A percentile compares a stretch with the other conserved stretches of the same genome.
Conservation (phyloP, 2,329 filamentous ascomycete species). For the Neopestalotiopsis rosae region DNA sequence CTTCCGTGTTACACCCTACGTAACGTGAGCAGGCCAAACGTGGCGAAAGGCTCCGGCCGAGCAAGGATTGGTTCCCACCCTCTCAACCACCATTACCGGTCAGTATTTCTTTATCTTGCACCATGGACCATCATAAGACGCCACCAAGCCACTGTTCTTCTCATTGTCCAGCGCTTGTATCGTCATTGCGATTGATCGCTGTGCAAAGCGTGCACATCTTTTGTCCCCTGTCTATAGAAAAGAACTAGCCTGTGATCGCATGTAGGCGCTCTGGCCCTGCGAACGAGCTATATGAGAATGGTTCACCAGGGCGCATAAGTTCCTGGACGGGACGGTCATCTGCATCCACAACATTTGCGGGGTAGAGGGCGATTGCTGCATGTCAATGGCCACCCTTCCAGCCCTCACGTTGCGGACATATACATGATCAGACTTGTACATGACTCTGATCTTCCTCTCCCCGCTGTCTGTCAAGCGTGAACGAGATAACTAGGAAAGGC, state of each 20-base stretch:
- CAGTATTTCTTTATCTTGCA: not conserved
- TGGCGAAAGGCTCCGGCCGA: slow-evolving; percentile 13
- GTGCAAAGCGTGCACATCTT: not conserved
- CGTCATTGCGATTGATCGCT: not conserved
- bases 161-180: not conserved
- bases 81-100: not conserved
- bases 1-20: slow-evolving; percentile 5
- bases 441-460: not conserved
- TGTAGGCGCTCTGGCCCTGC: not conserved
- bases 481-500: not conserved
- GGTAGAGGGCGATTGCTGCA: slow-evolving; percentile 14
- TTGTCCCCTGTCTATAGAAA: not conserved
- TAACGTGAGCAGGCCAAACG: slow-evolving; percentile 2
- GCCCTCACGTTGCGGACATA: not conserved
- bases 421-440: not conserved
- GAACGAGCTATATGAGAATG: slow-evolving; percentile 7
- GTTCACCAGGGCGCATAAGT: slow-evolving; percentile 10
- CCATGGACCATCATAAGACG: slow-evolving; percentile 7
- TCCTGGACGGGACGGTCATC: slow-evolving; percentile 2
- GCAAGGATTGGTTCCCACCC: slow-evolving; percentile 6
- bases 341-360: slow-evolving; percentile 14
- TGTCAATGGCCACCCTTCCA: not conserved
- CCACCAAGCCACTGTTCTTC: not conserved
- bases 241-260: not conserved
- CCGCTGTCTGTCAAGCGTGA: not conserved